Evolutionary conservation across 148 eudicot genomes (phyloP), one percentile per base, ranked within the genome.

Genomic region (Salicornia ramosissima): DNA sequence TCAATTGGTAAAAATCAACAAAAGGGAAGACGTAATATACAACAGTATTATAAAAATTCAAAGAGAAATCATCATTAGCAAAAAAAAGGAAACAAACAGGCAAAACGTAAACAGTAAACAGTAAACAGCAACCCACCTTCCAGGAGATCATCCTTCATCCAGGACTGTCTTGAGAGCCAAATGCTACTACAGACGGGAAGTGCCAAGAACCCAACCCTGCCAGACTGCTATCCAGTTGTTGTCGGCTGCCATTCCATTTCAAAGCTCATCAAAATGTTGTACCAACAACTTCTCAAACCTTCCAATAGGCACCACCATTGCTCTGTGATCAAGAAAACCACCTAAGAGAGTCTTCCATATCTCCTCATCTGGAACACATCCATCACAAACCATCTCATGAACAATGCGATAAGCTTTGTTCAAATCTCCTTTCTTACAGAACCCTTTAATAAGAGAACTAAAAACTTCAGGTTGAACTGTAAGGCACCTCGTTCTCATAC

Each of bases 371-470:
- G 99, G 99, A 75, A 82, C 60, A 79, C 97, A 94, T 26, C 99
- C 97, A 81, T 91, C 90, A 71, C 80, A 30, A 60, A 89, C 80
- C 97, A 94, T 91, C 81, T 94, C 97, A 46, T 86, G 80, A 56
- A 89, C 42, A 71, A 89, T 54, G n/a, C 77, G 82, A 64, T 76
- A 82, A 71, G 83, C 89, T 80, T 83, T 89, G 58, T 84, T 82
- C 71, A 87, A 47, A 40, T 88, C 91, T 42, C 90, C 85, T 77
- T 78, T 86, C 82, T 84, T 78, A 78, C 93, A 86, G 54, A 76
- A 86, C 58, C 71, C 78, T 45, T 71, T 72, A 22, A 91, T 52
- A 64, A 94, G 84, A 61, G 77, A 74, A 64, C 68, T 70, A 80
- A 84, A 89, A 34, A 91, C 82, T 74, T 75, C 84, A 22, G 78